Base-by-base conservation (phyloP, 441 rosid genomes). In the Isatis lusitanica region DNA sequence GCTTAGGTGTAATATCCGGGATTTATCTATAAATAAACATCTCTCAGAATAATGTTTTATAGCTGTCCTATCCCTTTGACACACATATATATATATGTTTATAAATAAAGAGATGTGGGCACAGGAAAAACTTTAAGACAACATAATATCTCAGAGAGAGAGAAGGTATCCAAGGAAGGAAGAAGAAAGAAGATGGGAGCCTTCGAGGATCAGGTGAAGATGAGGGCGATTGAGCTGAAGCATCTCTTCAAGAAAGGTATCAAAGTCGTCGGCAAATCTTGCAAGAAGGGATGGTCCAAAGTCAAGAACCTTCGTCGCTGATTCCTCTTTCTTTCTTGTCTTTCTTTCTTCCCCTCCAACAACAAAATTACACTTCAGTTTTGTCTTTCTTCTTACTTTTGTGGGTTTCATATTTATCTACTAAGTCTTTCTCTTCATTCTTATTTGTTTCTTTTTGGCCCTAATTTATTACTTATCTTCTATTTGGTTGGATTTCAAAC, bases 241-340 rank as follows among this genome's bases (percentile, higher is more conserved):
- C 51, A 66, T 58, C 63, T 89, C 0, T 77, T 90, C 74, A 82
- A 87, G 85, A 92, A 85, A 69, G 88, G 98, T 0, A 79, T 90
- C 48, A 92, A 81, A 88, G 77, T 89, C 56, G 88, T 94, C 47
- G 84, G 89, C n/a, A 83, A 85, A 2, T 85, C 93, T 38, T 86
- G 95, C 83, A 94, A 89, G 87, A 92, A 92, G 76, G 98, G 98
- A 1, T 94, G 97, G 97, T 31, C 43, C 78, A 94, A 90, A 79
- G 90, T 94, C 73, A 94, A 86, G 85, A 82, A 85, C 65, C 75
- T 86, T 63, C 89, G 83, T 68, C 88, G 92, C 67, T 92, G 79
- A 83, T 79, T 39, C 17, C 46, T 17, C 24, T 42, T 15, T 43
- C 33, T 24, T 30, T 8, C 18, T 62, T 31, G 65, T 33, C 64